Percentiles rank a stretch among this genome's conserved stretches.
Conservation (phyloP, 148 eudicot species). For the Amaranthus cruentus region DNA sequence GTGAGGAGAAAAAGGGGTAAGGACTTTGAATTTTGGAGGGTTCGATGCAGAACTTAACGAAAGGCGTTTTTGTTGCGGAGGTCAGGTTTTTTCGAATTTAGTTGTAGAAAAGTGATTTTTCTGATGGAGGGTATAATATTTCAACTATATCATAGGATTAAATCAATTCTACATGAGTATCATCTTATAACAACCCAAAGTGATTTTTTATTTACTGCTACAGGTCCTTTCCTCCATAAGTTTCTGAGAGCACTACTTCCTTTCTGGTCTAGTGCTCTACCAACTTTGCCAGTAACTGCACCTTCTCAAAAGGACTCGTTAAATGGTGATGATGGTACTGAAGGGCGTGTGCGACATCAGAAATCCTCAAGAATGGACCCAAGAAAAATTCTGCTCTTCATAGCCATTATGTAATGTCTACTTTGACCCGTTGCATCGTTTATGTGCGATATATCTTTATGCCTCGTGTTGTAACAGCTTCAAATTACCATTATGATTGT, state of each 20-base stretch:
- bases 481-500: constrained; percentile 17
- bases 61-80: too few species aligned
- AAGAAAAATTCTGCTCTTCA: constrained; percentile 79
- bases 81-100: too few species aligned
- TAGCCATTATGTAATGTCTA: constrained; percentile 81
- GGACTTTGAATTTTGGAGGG: too few species aligned
- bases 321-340: constrained; percentile 62
- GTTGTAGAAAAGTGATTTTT: too few species aligned
- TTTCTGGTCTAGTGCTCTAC: constrained; percentile 90
- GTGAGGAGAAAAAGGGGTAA: too few species aligned
- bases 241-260: constrained; percentile 76
- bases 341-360: constrained; percentile 65
- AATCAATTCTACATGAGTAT: too few species aligned
- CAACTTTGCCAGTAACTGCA: constrained; percentile 88
- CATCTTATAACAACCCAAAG: too few species aligned
- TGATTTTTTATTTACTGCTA: not conserved
- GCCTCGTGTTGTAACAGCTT: too few species aligned
- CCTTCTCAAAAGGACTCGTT: constrained; percentile 72
- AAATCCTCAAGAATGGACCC: constrained; percentile 93
- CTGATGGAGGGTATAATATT: too few species aligned
- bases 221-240: constrained; percentile 83
- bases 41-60: too few species aligned
- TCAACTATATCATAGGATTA: too few species aligned
- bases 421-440: not conserved
- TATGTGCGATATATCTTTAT: too few species aligned